Base-by-base conservation (phyloP, 345 rosid species). In the Dipteronia sinensis region DNA sequence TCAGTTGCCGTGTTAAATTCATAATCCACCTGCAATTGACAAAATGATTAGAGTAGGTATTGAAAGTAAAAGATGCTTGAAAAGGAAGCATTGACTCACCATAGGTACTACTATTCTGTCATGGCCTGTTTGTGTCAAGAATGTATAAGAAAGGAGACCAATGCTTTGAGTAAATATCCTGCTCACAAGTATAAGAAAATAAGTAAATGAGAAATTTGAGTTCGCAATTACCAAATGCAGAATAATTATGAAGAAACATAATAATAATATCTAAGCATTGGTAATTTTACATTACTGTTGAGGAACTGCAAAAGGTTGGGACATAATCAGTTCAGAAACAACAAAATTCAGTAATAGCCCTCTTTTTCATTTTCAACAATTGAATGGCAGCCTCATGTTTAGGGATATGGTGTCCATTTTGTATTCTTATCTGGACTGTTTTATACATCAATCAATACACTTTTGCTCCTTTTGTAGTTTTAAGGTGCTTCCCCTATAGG, bases 81-180 rank as follows among this genome's bases (percentile, higher is more conserved):
- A 16, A 15, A 66, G 49, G 62, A 59, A n/a, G 73, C 70, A 25
- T 66, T 77, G 78, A 86, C 91, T 87, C 78, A 95, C 98, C 95
- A 95, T 92, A 69, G 99, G 99, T 71, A 95, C 99, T 47, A 95
- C 90, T 72, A 95, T 93, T 85, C 97, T 90, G 82, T 95, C 92
- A 78, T 88, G 86, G 69, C 97, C 94, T 19, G 91, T 88, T 67
- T 42, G 88, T 31, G 88, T 83, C 85, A 95, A 85, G 87, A 90
- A 95, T 67, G 99, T 90, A 81, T 92, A 95, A 69, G 99, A 95
- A 25, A 95, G 91, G 61, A 93, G 94, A 76, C 98, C 98, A 38
- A 92, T 86, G 82, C 98, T 95, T 81, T 89, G 96, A 56, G 96
- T 91, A 84, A 83, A 80, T 13, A 76, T 76, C 77, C 98, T 93